phyloP scores from a whole-genome alignment of 225 moss, liverwort and hornwort species.

The Sphagnum tenellum region DNA sequence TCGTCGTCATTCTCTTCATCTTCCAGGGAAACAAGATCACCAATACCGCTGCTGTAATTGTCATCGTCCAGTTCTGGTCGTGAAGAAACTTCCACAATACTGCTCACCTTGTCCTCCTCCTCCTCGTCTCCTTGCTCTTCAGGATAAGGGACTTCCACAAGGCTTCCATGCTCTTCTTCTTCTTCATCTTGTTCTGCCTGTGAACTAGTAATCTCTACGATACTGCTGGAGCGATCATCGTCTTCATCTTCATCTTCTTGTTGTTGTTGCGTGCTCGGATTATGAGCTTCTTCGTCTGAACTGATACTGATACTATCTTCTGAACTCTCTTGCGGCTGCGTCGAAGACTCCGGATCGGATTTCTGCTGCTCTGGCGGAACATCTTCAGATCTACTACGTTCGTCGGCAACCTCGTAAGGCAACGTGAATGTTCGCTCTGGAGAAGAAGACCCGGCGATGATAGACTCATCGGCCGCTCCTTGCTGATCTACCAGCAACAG shows the following conservation, averaged over 20 bases:
- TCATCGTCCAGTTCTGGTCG: background rate
- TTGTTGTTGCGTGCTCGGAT: too few species aligned
- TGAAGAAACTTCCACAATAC: constrained; percentile 1
- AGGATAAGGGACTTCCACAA: constrained; percentile 20
- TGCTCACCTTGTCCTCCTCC: constrained; percentile 2
- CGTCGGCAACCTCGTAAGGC: too few species aligned
- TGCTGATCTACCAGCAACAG: constrained; percentile 2
- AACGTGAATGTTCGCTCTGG: constrained; percentile 7
- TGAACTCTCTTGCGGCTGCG: too few species aligned
- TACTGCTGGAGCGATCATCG: constrained; percentile 25
- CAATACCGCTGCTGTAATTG: background rate
- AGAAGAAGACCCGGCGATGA: constrained; percentile 1
- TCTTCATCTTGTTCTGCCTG: too few species aligned
- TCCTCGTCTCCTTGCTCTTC: constrained; percentile 23
- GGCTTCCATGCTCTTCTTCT: too few species aligned
- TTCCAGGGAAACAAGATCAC: background rate
- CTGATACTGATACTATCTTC: too few species aligned
- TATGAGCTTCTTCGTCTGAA: too few species aligned
- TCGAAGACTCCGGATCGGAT: too few species aligned
- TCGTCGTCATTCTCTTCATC: background rate
- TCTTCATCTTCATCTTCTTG: constrained; percentile 12
- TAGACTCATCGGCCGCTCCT: constrained; percentile 8
- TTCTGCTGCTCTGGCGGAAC: too few species aligned
- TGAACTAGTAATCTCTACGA: too few species aligned
- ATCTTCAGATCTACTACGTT: too few species aligned